Base-by-base conservation (phyloP, 495 filamentous ascomycete genomes). In the Lophiotrema nucula region DNA sequence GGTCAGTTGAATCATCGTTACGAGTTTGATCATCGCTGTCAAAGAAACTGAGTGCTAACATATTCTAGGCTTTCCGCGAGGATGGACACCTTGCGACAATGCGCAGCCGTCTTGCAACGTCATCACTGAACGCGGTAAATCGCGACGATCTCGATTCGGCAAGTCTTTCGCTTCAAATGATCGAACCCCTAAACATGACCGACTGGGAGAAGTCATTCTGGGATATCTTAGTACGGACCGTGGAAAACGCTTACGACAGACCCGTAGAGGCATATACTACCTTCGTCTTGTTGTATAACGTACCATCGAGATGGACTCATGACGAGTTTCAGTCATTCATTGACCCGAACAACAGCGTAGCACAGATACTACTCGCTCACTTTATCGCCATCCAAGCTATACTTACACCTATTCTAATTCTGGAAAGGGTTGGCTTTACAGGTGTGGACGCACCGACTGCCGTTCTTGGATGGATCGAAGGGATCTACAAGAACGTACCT, bases 321-420 rank as follows among this genome's bases (percentile, higher is more conserved):
- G 67, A 69, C 1, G 69, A 81, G 37, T 87, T 87, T 62, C 71
- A 76, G 59, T 60, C 62, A 4, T 74, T 85, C 38, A 72, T 82
- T 58, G 72, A 79, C 57, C 73, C 79, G 16, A 51, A 48, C 25
- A 81, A 80, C 63, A 72, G 75, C 55, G 67, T 76, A 12, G 70
- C 72, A 4, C 66, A 79, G 35, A 65, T 85, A n/a, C 65, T 87
- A 6, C 75, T 78, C 13, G 58, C 80, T 31, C 83, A 86, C 71
- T 85, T 81, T 71, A 76, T 85, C 37, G 74, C 80, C 6, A 47
- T 84, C 16, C 79, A 82, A 67, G 71, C 78, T 47, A 76, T 84
- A 66, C 79, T 85, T 77, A 74, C 73, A 3, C 74, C 74, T 1
- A 67, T 67, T 13, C 27, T 67, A 35, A 47, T 50, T 3, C 49